These are phyloP conservation scores for Aspergillus ostianus DNA, from an alignment of 495 filamentous ascomycete species.

Conservation along the genomic window DNA sequence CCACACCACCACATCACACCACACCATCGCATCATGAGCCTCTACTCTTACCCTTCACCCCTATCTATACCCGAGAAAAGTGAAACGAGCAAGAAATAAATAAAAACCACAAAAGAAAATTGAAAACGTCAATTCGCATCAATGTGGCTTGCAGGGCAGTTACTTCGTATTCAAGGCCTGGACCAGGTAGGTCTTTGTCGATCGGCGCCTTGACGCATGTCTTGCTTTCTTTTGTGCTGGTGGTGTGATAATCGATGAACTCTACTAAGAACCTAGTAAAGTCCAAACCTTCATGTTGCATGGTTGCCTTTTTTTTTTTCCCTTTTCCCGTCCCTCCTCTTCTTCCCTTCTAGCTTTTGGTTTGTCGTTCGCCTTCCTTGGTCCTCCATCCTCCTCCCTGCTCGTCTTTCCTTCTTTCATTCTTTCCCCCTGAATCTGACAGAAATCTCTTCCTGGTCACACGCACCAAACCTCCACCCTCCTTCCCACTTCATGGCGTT, in stretches of 20 bases:
- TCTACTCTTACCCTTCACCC: background rate
- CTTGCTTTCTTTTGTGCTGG: background rate
- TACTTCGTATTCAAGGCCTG: background rate
- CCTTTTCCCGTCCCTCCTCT: too few species aligned
- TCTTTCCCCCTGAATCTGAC: background rate
- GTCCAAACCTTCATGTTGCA: background rate
- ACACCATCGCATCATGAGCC: background rate
- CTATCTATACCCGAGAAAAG: background rate
- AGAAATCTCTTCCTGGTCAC: background rate
- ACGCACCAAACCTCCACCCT: background rate
- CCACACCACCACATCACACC: too few species aligned
- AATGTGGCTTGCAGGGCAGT: background rate
- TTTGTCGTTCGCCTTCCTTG: background rate
- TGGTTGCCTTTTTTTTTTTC: too few species aligned
- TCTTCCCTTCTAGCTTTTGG: background rate
- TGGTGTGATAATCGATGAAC: conserved; percentile 1
- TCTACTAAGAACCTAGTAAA: background rate
- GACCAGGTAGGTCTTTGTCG: conserved; percentile 3
- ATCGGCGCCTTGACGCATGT: conserved; percentile 4
- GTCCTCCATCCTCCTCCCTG: background rate
- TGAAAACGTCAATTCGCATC: background rate
- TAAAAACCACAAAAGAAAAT: background rate
- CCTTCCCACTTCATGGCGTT: background rate
- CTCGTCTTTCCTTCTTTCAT: background rate
- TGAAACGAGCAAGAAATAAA: background rate